Evolutionary conservation across 805 yeast species (phyloP).

Genomic region (Saccharomycopsis sp.): DNA sequence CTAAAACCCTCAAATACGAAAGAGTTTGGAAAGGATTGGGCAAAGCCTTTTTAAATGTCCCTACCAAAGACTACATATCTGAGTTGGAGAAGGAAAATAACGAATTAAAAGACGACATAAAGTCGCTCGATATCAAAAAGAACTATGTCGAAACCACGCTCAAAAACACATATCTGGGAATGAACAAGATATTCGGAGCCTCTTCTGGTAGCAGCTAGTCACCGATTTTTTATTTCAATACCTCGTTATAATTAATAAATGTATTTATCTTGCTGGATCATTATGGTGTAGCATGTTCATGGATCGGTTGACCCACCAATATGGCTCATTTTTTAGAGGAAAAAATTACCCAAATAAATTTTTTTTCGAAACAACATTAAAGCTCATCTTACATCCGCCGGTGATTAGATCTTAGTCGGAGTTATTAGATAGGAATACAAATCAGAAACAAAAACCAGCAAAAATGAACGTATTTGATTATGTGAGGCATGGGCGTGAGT

Average conservation of each 20-base stretch:
- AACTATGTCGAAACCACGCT: conserved; percentile 20
- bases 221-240: no score
- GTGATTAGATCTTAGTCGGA: no score
- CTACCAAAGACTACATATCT: conserved; percentile 4
- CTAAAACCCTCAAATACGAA: neutral
- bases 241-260: no score
- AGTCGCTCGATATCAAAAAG: conserved; percentile 18
- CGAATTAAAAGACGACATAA: conserved; percentile 17
- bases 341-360: no score
- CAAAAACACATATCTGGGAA: conserved; percentile 19
- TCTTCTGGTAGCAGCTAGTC: neutral
- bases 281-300: no score
- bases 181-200: conserved; percentile 16
- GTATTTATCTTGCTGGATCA: no score
- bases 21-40: conserved; percentile 22
- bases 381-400: no score
- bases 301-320: no score
- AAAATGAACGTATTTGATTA: neutral
- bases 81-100: conserved; percentile 14
- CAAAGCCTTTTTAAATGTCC: conserved; percentile 16
- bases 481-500: neutral
- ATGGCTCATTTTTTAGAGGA: no score
- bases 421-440: no score
- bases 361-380: no score
- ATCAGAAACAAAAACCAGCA: no score